phyloP scores from a whole-genome alignment of 1,139 yeast species.

The Torulaspora pretoriensis region DNA sequence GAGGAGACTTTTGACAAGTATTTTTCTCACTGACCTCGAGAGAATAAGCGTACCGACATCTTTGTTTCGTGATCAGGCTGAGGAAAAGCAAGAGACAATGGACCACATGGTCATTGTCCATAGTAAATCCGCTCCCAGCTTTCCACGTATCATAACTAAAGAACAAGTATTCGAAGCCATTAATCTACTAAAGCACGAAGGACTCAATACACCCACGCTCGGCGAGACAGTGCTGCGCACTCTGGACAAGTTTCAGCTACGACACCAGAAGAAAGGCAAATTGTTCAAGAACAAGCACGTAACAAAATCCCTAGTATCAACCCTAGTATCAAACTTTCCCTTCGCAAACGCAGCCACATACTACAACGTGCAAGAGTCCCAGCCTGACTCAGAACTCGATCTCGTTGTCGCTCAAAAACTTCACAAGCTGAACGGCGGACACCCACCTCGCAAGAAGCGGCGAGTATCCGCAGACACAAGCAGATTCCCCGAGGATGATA shows the following conservation, averaged over 20 bases:
- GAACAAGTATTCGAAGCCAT: conserved; percentile 24
- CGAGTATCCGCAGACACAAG: conserved; percentile 3
- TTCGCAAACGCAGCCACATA: neutral
- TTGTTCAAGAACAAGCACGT: conserved; percentile 25
- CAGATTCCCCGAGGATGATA: conserved; percentile 19
- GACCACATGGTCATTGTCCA: conserved; percentile 7
- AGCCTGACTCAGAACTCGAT: neutral
- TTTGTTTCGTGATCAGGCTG: conserved; percentile 2
- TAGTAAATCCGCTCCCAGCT: conserved; percentile 1
- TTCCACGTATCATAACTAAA: conserved; percentile 24
- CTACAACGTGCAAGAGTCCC: neutral
- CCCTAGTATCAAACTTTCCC: conserved; percentile 16
- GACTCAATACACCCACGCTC: conserved; percentile 20
- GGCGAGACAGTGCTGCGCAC: conserved; percentile 27
- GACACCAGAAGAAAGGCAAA: conserved; percentile 22
- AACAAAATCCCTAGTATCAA: conserved; percentile 22
- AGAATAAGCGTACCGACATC: conserved; percentile 17
- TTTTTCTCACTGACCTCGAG: conserved; percentile 23
- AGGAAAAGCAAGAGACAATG: neutral
- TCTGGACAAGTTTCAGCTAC: conserved; percentile 26
- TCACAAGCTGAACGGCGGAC: conserved; percentile 12
- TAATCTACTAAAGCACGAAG: conserved; percentile 19
- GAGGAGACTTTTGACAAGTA: conserved; percentile 20
- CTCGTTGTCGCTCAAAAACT: conserved; percentile 10
- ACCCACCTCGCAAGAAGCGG: conserved; percentile 5